A percentile compares a stretch with the other conserved stretches of the same genome.
phyloP scores from a whole-genome alignment of 1,139 yeast species.

The Pichia norvegensis region DNA sequence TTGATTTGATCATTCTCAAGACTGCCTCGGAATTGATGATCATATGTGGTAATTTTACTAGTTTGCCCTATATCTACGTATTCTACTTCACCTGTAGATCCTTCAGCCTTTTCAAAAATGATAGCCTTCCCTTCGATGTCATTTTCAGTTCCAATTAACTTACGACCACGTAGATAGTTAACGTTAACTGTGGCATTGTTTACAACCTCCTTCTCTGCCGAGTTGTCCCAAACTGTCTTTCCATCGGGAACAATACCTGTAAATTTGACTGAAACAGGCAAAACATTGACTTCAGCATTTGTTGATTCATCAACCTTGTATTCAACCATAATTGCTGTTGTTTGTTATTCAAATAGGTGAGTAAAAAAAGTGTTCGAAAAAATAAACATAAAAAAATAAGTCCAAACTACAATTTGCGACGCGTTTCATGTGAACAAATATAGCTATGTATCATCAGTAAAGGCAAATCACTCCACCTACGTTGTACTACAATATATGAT shows the following conservation, averaged over 20 bases:
- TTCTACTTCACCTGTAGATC: not conserved
- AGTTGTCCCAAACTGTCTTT: slow-evolving; percentile 6
- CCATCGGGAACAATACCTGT: slow-evolving; percentile 11
- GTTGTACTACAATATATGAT: too few species aligned
- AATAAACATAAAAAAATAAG: too few species aligned
- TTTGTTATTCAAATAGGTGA: not conserved
- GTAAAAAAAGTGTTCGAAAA: not conserved
- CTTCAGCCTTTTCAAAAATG: not conserved
- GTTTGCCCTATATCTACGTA: slow-evolving; percentile 5
- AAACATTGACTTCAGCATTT: slow-evolving; percentile 5
- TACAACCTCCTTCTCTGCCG: not conserved
- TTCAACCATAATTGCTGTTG: not conserved
- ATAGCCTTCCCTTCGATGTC: not conserved
- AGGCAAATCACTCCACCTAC: too few species aligned
- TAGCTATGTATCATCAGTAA: too few species aligned
- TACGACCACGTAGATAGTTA: slow-evolving; percentile 18
- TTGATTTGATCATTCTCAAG: slow-evolving; percentile 6
- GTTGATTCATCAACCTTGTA: not conserved
- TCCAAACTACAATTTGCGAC: too few species aligned
- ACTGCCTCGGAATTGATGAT: not conserved
- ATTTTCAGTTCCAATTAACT: slow-evolving; percentile 4
- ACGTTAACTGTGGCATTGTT: not conserved
- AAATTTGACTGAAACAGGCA: slow-evolving; percentile 13
- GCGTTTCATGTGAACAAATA: too few species aligned
- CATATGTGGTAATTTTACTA: slow-evolving; percentile 6